Conservation (phyloP, 441 rosid genomes). For the Corymbia calophylla region DNA sequence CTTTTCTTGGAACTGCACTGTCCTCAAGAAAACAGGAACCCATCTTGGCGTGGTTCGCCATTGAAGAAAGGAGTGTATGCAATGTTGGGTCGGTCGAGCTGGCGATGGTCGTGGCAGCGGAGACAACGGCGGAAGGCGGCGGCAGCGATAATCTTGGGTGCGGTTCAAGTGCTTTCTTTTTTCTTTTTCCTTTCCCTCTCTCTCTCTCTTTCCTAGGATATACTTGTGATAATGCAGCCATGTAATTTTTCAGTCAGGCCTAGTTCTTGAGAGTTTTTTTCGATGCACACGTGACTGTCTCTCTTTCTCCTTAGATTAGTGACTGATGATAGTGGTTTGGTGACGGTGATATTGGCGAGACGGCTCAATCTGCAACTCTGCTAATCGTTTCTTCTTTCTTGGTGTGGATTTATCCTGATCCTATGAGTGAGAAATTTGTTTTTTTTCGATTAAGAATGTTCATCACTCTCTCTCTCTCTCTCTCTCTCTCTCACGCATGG, state of each 20-base stretch:
- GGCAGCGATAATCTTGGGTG: background rate
- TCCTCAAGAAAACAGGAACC: background rate
- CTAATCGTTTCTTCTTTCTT: background rate
- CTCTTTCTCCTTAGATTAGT: background rate
- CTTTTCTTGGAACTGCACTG: background rate
- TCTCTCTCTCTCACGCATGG: background rate
- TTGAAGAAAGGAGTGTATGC: background rate
- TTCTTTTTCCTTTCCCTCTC: background rate
- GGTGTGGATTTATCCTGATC: background rate
- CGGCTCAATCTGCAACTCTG: background rate
- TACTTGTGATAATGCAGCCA: background rate
- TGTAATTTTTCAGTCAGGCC: background rate
- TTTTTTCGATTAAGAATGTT: background rate
- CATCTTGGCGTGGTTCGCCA: background rate
- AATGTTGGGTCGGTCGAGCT: background rate
- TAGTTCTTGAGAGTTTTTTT: background rate
- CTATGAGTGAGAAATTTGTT: background rate
- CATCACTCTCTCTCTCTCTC: background rate
- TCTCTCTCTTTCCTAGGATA: background rate
- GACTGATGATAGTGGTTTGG: background rate
- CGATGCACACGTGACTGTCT: background rate
- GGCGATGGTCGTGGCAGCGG: background rate
- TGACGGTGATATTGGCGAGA: background rate
- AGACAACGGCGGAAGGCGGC: background rate
- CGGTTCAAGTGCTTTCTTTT: background rate